Evolutionary conservation across 2,329 filamentous ascomycete species (phyloP), one percentile per base, ranked within the genome.

Genomic region (Pseudogymnoascus sp.): DNA sequence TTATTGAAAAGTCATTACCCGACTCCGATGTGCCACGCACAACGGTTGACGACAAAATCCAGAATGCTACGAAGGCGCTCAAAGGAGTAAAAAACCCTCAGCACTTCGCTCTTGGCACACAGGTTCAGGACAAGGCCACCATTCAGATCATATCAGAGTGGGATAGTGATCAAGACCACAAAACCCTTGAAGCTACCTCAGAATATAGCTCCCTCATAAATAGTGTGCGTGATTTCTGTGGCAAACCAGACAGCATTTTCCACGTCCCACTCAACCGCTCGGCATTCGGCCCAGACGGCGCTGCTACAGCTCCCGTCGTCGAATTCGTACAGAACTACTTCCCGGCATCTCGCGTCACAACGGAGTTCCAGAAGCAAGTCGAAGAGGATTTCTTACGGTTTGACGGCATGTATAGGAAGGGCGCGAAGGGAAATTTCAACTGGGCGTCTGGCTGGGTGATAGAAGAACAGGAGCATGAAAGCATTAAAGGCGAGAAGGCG

Each of bases 321-420:
- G 66, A 67, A 67, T 67, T 36, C 31, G 66, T 65, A 31, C 65
- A 66, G n/a, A 59, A 10, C 26, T 67, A 57, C 44, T 67, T 67
- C 61, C 65, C 66, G 63, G 66, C 61, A 11, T 67, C 66, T 19
- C 63, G 57, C 9, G 61, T 64, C 50, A 67, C 66, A 4, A 53
- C 60, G 19, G 65, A 64, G 7, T 67, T 67, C 44, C 60, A 64
- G 60, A 65, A 67, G 60, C 31, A 50, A 62, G 38, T 67, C 19
- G 65, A 67, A 60, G 60, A 53, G n/a, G 66, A 67, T 61, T 67
- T 67, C 59, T 19, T 53, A 23, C 65, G 53, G 38, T 67, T 67
- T 57, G 63, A 67, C 40, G 61, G 47, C 50, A 66, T 67, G 15
- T 64, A 47, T 33, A 63, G 31, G 1, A 65, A 60, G 40, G 66